Evolutionary conservation across 1,284 basidiomycete species (phyloP), one percentile per base, ranked within the genome.

Genomic region (Papiliotrema fonsecae): DNA sequence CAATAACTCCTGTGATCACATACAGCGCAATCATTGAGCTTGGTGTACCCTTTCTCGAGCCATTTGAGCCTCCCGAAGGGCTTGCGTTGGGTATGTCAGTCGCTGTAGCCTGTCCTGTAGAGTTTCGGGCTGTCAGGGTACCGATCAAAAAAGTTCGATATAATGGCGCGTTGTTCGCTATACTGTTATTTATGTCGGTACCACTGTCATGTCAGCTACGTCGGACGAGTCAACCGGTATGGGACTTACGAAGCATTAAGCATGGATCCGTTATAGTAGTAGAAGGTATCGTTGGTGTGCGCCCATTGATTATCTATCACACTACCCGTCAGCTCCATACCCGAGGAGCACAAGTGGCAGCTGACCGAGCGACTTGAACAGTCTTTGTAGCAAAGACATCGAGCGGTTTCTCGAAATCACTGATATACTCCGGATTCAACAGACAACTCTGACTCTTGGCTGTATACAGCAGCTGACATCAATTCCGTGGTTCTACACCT

Each of bases 1-100:
- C 87, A 45, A 91, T 85, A 49, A 85, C 84, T 10, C 88, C 88
- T 0, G 88, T 89, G 52, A 91, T 87, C 4, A 83, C 82, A 65
- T 93, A 94, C 14, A 93, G 77, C 21, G 90, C 81, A 54, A 91
- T 87, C 87, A 74, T 70, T 11, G 64, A 69, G 34, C 61, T 50
- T 30, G 59, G 46, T 7, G 57, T 61, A 41, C 51, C 60, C 28
- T 54, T 61, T 22, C 47, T 51, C 5, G 52, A 45, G 43, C 27
- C 7, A 24, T 46, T 30, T n/a, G n/a, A n/a, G 27, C 47, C 45
- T 24, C 52, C 41, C 2, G 62, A 31, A 5, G 41, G 22, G 2
- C 54, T 49, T 2, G 59, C 44, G 11, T 54, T 47, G 16, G 58
- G 55, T 34, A 65, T 56, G 25, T 45, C 43, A 1, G 55, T 60